These are phyloP conservation scores for Yamadazyma siamensis DNA, from an alignment of 1,139 yeast species.

Conservation along the genomic window DNA sequence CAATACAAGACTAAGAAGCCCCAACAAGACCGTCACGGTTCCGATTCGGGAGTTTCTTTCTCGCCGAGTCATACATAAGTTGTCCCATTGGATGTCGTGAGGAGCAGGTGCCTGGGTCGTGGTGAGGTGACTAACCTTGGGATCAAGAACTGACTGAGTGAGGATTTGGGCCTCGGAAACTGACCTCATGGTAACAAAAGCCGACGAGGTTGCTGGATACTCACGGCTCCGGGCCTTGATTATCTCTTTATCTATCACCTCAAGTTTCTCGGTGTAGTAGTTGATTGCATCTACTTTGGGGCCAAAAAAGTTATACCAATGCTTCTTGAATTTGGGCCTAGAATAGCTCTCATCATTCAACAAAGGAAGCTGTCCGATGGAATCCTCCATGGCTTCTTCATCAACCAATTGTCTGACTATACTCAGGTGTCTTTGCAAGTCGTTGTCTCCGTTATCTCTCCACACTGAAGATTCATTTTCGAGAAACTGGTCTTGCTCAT, in stretches of 20 bases:
- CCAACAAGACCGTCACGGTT: slow-evolving; percentile 59
- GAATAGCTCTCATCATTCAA: slow-evolving; percentile 26
- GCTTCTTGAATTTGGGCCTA: slow-evolving; percentile 53
- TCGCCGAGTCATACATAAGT: slow-evolving; percentile 56
- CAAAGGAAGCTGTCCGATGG: slow-evolving; percentile 20
- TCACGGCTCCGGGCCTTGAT: slow-evolving; percentile 53
- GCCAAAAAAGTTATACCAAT: slow-evolving; percentile 40
- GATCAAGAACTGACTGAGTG: slow-evolving; percentile 84
- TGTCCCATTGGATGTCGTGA: slow-evolving; percentile 79
- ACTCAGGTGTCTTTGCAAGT: slow-evolving; percentile 10
- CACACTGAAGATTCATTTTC: no score
- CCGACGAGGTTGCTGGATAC: slow-evolving; percentile 60
- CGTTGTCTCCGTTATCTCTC: not conserved
- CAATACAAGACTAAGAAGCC: slow-evolving; percentile 61
- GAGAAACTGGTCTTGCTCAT: not conserved
- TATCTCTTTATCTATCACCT: slow-evolving; percentile 57
- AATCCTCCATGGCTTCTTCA: slow-evolving; percentile 12
- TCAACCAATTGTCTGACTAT: slow-evolving; percentile 19
- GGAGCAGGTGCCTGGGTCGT: slow-evolving; percentile 86
- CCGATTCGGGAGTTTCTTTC: slow-evolving; percentile 60
- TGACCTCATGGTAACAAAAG: slow-evolving; percentile 81
- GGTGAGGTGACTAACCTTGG: slow-evolving; percentile 67
- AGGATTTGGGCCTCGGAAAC: slow-evolving; percentile 88
- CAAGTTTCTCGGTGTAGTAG: slow-evolving; percentile 53
- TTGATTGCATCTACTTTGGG: slow-evolving; percentile 63